Conservation (phyloP, 139 green algal genomes). For the Helicosporidium sp. region DNA sequence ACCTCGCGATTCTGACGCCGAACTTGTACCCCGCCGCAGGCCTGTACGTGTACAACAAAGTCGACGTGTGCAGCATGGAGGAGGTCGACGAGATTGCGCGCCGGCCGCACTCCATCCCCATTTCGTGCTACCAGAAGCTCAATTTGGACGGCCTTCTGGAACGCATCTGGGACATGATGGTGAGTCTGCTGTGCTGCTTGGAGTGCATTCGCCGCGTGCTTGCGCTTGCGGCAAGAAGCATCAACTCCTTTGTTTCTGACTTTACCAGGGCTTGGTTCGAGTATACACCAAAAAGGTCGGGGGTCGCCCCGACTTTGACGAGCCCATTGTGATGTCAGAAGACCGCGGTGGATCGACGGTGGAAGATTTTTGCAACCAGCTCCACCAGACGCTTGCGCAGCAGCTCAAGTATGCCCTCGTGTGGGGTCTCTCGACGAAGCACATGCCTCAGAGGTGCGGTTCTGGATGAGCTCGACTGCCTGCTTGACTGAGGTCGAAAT, state of each 20-base stretch:
- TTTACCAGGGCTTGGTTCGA: constrained; percentile 38
- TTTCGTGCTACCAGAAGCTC: constrained; percentile 64
- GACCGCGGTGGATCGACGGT: constrained; percentile 78
- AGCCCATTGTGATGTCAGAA: constrained; percentile 69
- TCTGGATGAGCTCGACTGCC: too few species aligned
- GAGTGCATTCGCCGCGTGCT: too few species aligned
- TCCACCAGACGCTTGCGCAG: constrained; percentile 52
- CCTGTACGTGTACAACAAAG: constrained; percentile 99
- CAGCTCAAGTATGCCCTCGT: constrained; percentile 89
- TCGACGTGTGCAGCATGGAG: constrained; percentile 62
- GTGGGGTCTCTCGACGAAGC: constrained; percentile 83
- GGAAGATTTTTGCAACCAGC: constrained; percentile 60
- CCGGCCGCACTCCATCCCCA: constrained; percentile 59
- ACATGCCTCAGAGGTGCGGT: constrained; percentile 76
- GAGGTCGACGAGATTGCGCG: constrained; percentile 81
- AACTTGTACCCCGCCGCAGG: too few species aligned
- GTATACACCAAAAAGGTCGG: constrained; percentile 94
- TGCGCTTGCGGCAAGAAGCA: too few species aligned
- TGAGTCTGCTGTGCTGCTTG: too few species aligned
- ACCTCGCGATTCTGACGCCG: too few species aligned
- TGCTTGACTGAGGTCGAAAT: not conserved
- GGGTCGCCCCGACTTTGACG: constrained; percentile 81
- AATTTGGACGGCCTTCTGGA: constrained; percentile 84
- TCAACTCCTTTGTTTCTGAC: too few species aligned
- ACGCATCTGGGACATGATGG: constrained; percentile 93